Evolutionary conservation across 768 basidiomycete genomes (phyloP).

Genomic region (Russula vinacea): DNA sequence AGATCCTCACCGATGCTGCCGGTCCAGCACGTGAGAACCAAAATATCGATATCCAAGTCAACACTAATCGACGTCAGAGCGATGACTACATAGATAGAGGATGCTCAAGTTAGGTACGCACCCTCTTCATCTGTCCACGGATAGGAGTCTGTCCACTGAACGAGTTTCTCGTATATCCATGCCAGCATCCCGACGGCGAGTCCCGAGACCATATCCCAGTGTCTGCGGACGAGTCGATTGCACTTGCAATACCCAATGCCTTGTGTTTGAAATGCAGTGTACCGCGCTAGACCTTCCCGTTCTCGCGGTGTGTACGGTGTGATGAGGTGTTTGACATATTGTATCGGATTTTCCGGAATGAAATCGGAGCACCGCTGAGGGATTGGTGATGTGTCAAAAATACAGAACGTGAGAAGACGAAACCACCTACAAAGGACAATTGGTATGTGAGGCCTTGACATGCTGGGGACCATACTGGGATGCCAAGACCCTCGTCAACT

Average conservation of each 20-base stretch:
- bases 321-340: constrained; percentile 35
- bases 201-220: constrained; percentile 51
- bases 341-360: constrained; percentile 31
- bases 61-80: constrained; percentile 29
- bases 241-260: constrained; percentile 37
- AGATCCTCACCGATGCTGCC: constrained; percentile 35
- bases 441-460: constrained; percentile 39
- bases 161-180: constrained; percentile 41
- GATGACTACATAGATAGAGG: neutral
- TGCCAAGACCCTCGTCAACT: constrained; percentile 36
- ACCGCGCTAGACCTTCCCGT: constrained; percentile 31
- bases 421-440: constrained; percentile 33
- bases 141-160: constrained; percentile 44
- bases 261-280: constrained; percentile 29
- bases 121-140: constrained; percentile 59
- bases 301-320: constrained; percentile 36
- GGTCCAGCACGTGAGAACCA: constrained; percentile 40
- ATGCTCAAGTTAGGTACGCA: constrained; percentile 20
- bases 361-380: neutral
- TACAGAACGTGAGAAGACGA: neutral
- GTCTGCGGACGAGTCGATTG: constrained; percentile 40
- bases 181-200: constrained; percentile 50
- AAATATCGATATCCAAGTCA: constrained; percentile 40
- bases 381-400: neutral
- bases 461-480: constrained; percentile 33